Conservation (phyloP, 148 eudicot species). For the Camellia granthamiana region DNA sequence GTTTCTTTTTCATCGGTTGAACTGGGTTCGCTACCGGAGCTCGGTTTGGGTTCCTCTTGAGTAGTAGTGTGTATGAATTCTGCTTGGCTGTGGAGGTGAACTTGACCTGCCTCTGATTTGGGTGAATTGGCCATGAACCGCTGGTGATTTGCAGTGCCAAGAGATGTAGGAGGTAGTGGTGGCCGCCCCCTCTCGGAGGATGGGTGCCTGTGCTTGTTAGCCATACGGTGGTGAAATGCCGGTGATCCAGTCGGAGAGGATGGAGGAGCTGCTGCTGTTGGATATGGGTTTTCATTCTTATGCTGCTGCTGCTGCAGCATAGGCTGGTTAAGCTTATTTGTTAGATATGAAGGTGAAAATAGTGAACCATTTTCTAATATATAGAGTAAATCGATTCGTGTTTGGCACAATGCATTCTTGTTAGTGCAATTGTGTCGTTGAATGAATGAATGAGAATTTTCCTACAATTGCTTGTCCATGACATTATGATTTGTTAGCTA, state of each 20-base stretch:
- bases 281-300: slow-evolving; percentile 8
- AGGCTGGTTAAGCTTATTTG: neutral
- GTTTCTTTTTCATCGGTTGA: neutral
- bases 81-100: slow-evolving; percentile 15
- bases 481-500: no score
- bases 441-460: no score
- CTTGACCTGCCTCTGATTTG: slow-evolving; percentile 12
- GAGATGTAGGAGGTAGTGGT: neutral
- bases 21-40: neutral
- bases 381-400: no score
- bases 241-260: neutral
- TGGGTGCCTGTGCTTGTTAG: slow-evolving; percentile 1
- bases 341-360: neutral
- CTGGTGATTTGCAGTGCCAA: neutral
- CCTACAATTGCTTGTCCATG: no score
- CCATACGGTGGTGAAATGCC: neutral
- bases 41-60: slow-evolving; percentile 10
- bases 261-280: neutral
- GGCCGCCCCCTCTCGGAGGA: neutral
- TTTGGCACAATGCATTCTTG: no score
- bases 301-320: neutral
- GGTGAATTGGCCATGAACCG: neutral
- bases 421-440: no score
- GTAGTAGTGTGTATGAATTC: slow-evolving; percentile 3
- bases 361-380: no score